Evolutionary conservation across 2,329 filamentous ascomycete genomes (phyloP).

Genomic region (Cercospora berteroae): DNA sequence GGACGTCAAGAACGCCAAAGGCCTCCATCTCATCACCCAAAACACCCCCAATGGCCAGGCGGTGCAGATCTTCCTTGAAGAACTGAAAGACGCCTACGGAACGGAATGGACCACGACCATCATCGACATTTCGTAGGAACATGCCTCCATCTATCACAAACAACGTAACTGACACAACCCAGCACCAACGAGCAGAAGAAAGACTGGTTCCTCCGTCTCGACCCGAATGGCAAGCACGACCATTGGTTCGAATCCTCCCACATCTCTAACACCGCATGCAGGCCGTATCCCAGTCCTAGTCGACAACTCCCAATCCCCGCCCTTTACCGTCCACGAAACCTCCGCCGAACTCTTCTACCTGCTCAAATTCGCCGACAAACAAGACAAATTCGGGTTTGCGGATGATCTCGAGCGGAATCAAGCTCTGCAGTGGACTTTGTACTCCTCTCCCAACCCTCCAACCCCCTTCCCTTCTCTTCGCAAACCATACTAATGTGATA

Average conservation of each 20-base stretch:
- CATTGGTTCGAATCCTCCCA: no score
- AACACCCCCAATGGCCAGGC: slow-evolving; percentile 54
- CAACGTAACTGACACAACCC: background rate
- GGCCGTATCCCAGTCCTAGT: slow-evolving; percentile 52
- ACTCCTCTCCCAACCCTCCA: background rate
- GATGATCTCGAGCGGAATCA: slow-evolving; percentile 52
- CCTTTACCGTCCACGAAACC: slow-evolving; percentile 55
- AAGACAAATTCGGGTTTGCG: slow-evolving; percentile 53
- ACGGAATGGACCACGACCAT: slow-evolving; percentile 49
- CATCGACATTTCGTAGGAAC: slow-evolving; percentile 45
- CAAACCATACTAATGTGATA: no score
- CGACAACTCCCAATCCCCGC: slow-evolving; percentile 51
- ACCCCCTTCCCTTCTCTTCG: no score
- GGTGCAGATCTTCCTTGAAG: slow-evolving; percentile 56
- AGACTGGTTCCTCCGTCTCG: slow-evolving; percentile 53
- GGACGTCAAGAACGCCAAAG: slow-evolving; percentile 50
- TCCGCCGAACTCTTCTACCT: slow-evolving; percentile 55
- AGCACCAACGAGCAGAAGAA: slow-evolving; percentile 56
- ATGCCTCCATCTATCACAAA: background rate
- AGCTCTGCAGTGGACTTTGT: slow-evolving; percentile 53
- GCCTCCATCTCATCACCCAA: slow-evolving; percentile 53
- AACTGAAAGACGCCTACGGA: slow-evolving; percentile 52
- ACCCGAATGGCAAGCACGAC: slow-evolving; percentile 38
- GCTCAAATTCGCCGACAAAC: slow-evolving; percentile 49
- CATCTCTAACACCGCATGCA: slow-evolving; percentile 2